Evolutionary conservation across 2,329 filamentous ascomycete genomes (phyloP), one percentile per base, ranked within the genome.

Genomic region (Colletotrichum eleusines): DNA sequence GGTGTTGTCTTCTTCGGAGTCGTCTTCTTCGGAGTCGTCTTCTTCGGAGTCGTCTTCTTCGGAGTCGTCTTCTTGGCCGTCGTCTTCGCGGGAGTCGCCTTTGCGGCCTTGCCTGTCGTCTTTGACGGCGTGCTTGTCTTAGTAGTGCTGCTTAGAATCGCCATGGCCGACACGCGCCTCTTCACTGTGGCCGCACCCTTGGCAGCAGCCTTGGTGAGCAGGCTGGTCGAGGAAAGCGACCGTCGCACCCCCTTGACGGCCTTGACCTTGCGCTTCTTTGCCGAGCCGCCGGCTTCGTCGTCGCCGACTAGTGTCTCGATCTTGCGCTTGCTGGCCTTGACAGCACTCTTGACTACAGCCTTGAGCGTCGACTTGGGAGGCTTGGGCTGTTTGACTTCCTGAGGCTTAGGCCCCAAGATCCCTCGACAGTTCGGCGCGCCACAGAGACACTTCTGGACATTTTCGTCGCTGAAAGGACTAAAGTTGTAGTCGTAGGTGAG

Each of bases 401-500:
- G 87, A 31, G 87, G 85, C 76, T 88, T 89, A 9, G 89, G 89
- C 0, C 89, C 89, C 44, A 91, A 81, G 26, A 91, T 85, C 51
- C 89, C 89, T 66, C 89, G 87, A 78, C 89, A 91, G 80, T 91
- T 91, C 46, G 82, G 78, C 74, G 86, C 86, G 71, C 89, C 89
- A 78, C 89, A 91, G 35, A 91, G 84, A 78, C 89, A 91, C 77
- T 85, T 87, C 78, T 91, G 89, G 58, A 91, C 89, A 77, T 91
- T 91, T 82, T 91, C 91, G 76, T 87, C 85, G 12, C 89, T 91
- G 78, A 91, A 91, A 3, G 89, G 89, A 76, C 91, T 89, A 77
- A 91, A 91, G 78, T 91, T 91, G 84, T 91, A 91, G 85, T 99
- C 96, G 79, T 99, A 99, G 0, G 95, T 98, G 72, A 99, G 85